Evolutionary conservation across 257 asterid species (phyloP), one percentile per base, ranked within the genome.

Genomic region (Plantago major): DNA sequence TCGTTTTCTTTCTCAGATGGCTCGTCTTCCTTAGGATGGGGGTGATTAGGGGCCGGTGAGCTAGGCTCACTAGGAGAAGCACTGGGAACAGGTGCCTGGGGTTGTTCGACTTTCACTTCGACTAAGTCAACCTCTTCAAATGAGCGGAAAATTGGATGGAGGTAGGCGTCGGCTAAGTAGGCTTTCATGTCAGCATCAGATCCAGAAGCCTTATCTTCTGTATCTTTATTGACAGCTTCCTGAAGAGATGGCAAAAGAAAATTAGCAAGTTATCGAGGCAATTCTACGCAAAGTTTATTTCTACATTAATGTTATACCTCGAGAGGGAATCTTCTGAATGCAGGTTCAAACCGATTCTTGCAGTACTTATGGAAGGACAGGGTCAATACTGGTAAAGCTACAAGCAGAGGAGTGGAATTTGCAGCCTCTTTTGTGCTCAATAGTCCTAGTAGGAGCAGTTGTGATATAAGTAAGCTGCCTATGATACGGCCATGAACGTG

Each of bases 311-410:
- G 49, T 73, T 79, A 22, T 22, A 87, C 99, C 95, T 93, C 97
- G 59, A 93, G 85, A 40, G 99, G 99, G 76, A 85, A 85, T 73
- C 76, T 82, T 70, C 95, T 66, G 73, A 93, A 93, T 46, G 97
- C 99, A 59, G 96, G 95, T 72, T 89, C 99, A 43, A 93, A 93
- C 63, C 97, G 95, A 59, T 71, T 72, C 90, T 89, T 93, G 81
- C 99, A 89, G 77, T 89, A 93, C 64, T 79, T 79, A 42, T 89
- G 97, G 80, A 93, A 93, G 19, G 94, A 60, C 55, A 87, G 51
- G 12, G 99, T 93, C 72, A 93, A 64, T 55, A 85, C 28, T 9
- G 97, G 97, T 7, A 93, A 82, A 18, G 69, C 84, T 6, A 84
- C 77, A 10, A 93, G 88, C 63, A 89, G 64, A n/a, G 99, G 99